phyloP scores from a whole-genome alignment of 1,139 yeast species.

The Keqinozyma sinolaborantium region DNA sequence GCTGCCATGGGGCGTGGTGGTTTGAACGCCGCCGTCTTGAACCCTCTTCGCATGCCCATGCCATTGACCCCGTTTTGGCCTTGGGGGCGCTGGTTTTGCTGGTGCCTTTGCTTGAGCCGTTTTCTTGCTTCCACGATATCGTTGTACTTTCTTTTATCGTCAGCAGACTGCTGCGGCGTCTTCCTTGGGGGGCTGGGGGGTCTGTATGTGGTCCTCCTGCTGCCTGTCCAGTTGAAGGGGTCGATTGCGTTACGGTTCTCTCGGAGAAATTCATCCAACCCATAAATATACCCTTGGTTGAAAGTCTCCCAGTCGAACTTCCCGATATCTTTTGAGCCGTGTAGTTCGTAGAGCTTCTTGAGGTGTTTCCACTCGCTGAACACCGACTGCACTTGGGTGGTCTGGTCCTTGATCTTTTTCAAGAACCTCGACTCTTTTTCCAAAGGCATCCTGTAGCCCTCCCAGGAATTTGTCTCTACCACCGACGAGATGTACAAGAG shows the following conservation, averaged over 20 bases:
- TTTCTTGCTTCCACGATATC: slow-evolving; percentile 5
- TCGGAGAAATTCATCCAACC: slow-evolving; percentile 9
- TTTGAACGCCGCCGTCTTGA: not conserved
- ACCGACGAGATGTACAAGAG: slow-evolving; percentile 36
- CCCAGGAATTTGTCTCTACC: slow-evolving; percentile 11
- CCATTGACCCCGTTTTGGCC: not conserved
- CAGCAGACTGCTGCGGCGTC: too few relatives aligned
- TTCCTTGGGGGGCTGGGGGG: too few relatives aligned
- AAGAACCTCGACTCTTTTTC: slow-evolving; percentile 30
- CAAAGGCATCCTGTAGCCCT: slow-evolving; percentile 20
- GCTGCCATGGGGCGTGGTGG: not conserved
- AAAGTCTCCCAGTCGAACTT: slow-evolving; percentile 64
- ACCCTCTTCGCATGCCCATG: not conserved
- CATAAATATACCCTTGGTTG: slow-evolving; percentile 38
- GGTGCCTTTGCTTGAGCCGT: slow-evolving; percentile 2
- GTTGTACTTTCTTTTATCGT: slow-evolving; percentile 4
- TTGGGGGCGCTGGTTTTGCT: too few relatives aligned
- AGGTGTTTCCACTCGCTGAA: slow-evolving; percentile 15
- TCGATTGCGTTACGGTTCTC: slow-evolving; percentile 8
- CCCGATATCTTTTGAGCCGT: slow-evolving; percentile 5
- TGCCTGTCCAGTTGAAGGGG: slow-evolving; percentile 2
- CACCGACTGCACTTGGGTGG: slow-evolving; percentile 13
- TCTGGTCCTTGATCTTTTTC: slow-evolving; percentile 6
- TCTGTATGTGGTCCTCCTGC: not conserved
- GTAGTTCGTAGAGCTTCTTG: slow-evolving; percentile 14